These are phyloP conservation scores for Bipolaris bicolor DNA, from an alignment of 2,329 filamentous ascomycete genomes.

Conservation along the genomic window DNA sequence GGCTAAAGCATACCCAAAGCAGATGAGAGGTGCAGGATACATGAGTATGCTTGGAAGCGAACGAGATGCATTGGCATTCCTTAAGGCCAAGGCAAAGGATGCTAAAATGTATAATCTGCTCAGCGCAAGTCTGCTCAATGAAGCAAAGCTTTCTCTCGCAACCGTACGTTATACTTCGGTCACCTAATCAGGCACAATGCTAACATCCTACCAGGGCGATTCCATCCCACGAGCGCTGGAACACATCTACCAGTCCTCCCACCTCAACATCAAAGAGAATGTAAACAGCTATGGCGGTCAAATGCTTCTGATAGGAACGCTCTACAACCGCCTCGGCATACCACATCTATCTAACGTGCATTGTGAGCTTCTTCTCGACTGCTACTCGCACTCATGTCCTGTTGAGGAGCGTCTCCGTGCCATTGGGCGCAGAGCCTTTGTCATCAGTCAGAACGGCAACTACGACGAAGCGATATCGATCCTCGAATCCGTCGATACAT, in stretches of 20 bases:
- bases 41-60: slow-evolving; percentile 77
- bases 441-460: slow-evolving; percentile 68
- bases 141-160: slow-evolving; percentile 79
- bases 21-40: slow-evolving; percentile 73
- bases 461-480: slow-evolving; percentile 71
- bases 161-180: slow-evolving; percentile 62
- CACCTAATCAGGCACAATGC: not conserved
- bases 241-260: slow-evolving; percentile 79
- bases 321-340: slow-evolving; percentile 77
- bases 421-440: slow-evolving; percentile 71
- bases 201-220: slow-evolving; percentile 56
- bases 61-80: slow-evolving; percentile 79
- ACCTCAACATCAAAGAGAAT: slow-evolving; percentile 78
- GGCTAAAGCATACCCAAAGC: slow-evolving; percentile 78
- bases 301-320: slow-evolving; percentile 71
- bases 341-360: slow-evolving; percentile 64
- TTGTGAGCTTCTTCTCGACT: slow-evolving; percentile 77
- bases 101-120: slow-evolving; percentile 84
- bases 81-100: slow-evolving; percentile 86
- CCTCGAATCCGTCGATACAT: slow-evolving; percentile 65
- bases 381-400: slow-evolving; percentile 67
- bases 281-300: slow-evolving; percentile 77
- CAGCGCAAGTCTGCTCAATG: slow-evolving; percentile 81
- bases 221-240: slow-evolving; percentile 70
- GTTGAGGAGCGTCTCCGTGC: slow-evolving; percentile 82